A percentile compares a stretch with the other conserved stretches of the same genome.
Evolutionary conservation across 164 flowering plant species (phyloP).

Genomic region (Magnolia changhungtana): DNA sequence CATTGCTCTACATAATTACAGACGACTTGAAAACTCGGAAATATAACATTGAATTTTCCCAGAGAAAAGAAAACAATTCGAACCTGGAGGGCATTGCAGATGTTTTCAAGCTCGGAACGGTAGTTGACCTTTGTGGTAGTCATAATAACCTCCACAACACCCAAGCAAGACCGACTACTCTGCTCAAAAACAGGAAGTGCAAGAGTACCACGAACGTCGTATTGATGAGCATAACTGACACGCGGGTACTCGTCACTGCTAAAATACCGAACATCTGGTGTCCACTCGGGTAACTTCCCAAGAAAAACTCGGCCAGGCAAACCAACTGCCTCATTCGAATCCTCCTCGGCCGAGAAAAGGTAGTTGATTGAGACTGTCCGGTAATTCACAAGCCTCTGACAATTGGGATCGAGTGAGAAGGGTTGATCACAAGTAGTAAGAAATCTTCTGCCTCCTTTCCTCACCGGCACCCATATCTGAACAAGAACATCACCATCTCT

Average conservation of each 20-base stretch:
- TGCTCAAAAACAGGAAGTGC: constrained; percentile 85
- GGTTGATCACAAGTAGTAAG: constrained; percentile 66
- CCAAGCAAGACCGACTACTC: constrained; percentile 71
- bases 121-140: constrained; percentile 55
- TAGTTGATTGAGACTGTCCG: constrained; percentile 57
- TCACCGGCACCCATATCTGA: constrained; percentile 81
- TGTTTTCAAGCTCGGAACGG: constrained; percentile 64
- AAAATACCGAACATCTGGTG: constrained; percentile 80
- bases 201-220: constrained; percentile 69
- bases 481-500: constrained; percentile 57
- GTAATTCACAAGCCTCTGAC: constrained; percentile 51
- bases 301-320: constrained; percentile 79
- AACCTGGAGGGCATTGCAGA: constrained; percentile 91
- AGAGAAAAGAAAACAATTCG: constrained; percentile 2
- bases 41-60: not conserved
- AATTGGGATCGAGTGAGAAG: constrained; percentile 36
- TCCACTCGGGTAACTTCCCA: constrained; percentile 85
- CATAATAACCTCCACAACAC: constrained; percentile 79
- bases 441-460: constrained; percentile 46
- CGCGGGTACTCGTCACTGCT: constrained; percentile 71
- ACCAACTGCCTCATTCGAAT: constrained; percentile 46
- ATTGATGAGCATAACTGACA: constrained; percentile 51
- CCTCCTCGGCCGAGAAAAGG: constrained; percentile 65
- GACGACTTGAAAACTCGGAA: not conserved
- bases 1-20: not conserved